Evolutionary conservation across 768 basidiomycete species (phyloP).

Genomic region (Boletus reticulatus): DNA sequence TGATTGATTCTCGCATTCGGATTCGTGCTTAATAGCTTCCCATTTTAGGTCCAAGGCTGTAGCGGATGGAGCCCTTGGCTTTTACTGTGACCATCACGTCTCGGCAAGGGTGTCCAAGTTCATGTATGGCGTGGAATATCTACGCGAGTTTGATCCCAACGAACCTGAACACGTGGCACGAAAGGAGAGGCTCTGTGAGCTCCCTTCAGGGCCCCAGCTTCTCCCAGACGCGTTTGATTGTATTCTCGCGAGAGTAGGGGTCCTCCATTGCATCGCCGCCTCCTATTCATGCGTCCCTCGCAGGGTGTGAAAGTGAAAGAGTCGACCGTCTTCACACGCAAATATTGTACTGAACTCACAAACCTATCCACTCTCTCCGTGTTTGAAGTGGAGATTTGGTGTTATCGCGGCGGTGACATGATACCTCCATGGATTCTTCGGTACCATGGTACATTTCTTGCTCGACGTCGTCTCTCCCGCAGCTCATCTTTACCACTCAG

Average conservation of each 20-base stretch:
- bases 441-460: slow-evolving; percentile 34
- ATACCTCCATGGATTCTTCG: slow-evolving; percentile 76
- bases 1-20: slow-evolving; percentile 4
- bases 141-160: slow-evolving; percentile 61
- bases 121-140: slow-evolving; percentile 81
- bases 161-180: slow-evolving; percentile 67
- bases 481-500: slow-evolving; percentile 30
- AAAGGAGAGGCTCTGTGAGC: slow-evolving; percentile 64
- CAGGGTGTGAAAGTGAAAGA: slow-evolving; percentile 77
- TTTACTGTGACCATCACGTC: slow-evolving; percentile 83
- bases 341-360: slow-evolving; percentile 81
- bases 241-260: slow-evolving; percentile 63
- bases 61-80: slow-evolving; percentile 80
- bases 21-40: slow-evolving; percentile 3
- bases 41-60: slow-evolving; percentile 75
- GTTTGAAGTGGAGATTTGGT: slow-evolving; percentile 85
- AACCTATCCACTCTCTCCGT: slow-evolving; percentile 72
- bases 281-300: slow-evolving; percentile 6
- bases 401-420: slow-evolving; percentile 70
- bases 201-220: slow-evolving; percentile 75
- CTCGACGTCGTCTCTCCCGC: neutral
- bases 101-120: slow-evolving; percentile 77
- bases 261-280: neutral
- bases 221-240: slow-evolving; percentile 83
- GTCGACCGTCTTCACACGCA: slow-evolving; percentile 76